Conservation (phyloP, 2,329 filamentous ascomycete genomes). For the Fusarium scirpi region DNA sequence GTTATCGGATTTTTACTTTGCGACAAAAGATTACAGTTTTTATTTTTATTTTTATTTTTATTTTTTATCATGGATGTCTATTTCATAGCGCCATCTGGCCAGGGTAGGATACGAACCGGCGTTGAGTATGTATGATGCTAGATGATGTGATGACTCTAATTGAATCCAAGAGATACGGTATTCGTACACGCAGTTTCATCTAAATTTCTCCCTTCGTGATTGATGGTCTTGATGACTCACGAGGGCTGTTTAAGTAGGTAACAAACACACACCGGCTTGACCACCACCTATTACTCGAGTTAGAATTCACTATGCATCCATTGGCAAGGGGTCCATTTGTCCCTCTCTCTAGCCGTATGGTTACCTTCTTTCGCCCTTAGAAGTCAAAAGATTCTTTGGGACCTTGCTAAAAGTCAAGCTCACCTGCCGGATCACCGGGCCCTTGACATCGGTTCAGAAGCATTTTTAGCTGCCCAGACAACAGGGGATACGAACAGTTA, state of each 20-base stretch:
- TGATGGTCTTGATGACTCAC: conserved; percentile 15
- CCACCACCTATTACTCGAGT: conserved; percentile 2
- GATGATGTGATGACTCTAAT: conserved; percentile 12
- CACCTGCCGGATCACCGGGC: conserved; percentile 22
- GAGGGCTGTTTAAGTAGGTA: background rate
- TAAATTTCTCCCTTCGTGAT: conserved; percentile 22
- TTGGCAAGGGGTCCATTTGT: conserved; percentile 34
- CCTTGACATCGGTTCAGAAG: conserved; percentile 26
- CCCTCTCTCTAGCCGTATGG: conserved; percentile 2
- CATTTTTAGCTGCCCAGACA: conserved; percentile 32
- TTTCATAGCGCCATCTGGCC: background rate
- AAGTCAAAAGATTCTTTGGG: conserved; percentile 19
- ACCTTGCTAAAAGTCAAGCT: background rate
- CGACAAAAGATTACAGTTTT: background rate
- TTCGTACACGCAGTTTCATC: background rate
- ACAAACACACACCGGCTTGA: background rate
- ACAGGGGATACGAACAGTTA: conserved; percentile 22
- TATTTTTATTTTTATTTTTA: background rate
- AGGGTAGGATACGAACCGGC: background rate
- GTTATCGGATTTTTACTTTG: conserved; percentile 12
- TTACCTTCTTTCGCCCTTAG: background rate
- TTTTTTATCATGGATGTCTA: background rate
- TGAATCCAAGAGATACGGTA: background rate
- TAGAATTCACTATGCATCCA: conserved; percentile 6
- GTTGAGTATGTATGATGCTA: background rate